Conservation (phyloP, 345 rosid species). For the Carallia pectinifolia region DNA sequence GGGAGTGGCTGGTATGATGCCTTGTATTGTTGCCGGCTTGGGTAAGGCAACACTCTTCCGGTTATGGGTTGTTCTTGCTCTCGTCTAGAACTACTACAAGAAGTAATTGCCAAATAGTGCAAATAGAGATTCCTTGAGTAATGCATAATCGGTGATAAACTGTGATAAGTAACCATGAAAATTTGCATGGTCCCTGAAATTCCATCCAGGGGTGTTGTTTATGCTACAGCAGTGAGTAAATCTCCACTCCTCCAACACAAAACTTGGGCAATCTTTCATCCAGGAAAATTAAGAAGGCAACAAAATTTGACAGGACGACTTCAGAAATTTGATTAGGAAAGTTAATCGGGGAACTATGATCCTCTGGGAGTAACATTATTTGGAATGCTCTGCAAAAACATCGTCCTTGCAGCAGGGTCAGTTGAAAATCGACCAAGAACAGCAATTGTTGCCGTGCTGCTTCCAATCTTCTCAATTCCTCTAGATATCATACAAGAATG, state of each 20-base stretch:
- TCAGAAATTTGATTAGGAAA: not conserved
- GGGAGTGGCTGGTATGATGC: no score
- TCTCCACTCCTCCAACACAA: not conserved
- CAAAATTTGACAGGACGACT: not conserved
- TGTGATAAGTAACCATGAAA: not conserved
- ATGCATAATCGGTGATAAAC: no score
- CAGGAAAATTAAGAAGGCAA: no score
- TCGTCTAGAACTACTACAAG: no score
- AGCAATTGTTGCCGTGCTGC: conserved; percentile 79
- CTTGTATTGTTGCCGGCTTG: no score
- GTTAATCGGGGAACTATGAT: conserved; percentile 4
- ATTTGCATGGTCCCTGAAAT: not conserved
- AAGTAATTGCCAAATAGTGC: no score
- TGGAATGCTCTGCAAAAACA: conserved; percentile 61
- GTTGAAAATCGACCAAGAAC: conserved; percentile 74
- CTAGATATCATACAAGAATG: conserved; percentile 94
- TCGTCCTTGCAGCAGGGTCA: conserved; percentile 53
- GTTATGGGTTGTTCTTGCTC: not conserved
- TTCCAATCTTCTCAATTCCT: conserved; percentile 91
- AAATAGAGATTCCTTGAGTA: not conserved
- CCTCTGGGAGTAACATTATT: conserved; percentile 22
- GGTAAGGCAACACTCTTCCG: no score
- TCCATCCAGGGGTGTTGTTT: not conserved
- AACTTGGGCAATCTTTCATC: no score
- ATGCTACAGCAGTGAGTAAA: not conserved